These are phyloP conservation scores for Penicillium sp. DNA, from an alignment of 2,329 filamentous ascomycete genomes.

Conservation along the genomic window DNA sequence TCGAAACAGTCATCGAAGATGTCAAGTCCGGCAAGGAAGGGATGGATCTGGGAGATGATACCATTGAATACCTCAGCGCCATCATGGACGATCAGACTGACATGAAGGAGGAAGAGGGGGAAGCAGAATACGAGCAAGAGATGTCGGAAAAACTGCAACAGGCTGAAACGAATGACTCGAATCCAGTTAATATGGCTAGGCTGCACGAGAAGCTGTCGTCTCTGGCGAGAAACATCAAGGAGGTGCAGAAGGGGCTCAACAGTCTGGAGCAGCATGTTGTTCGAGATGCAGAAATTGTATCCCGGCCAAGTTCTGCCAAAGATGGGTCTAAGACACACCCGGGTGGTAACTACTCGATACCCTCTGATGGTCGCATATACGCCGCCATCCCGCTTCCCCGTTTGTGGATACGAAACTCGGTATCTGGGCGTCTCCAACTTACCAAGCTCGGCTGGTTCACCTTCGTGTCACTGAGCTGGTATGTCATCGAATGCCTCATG, in stretches of 20 bases:
- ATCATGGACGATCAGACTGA: constrained; percentile 34
- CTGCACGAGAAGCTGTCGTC: constrained; percentile 39
- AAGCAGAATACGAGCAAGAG: constrained; percentile 31
- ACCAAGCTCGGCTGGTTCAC: constrained; percentile 40
- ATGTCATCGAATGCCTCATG: constrained; percentile 45
- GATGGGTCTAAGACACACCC: constrained; percentile 5
- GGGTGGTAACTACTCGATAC: constrained; percentile 9
- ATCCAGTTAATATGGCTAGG: constrained; percentile 33
- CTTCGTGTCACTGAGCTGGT: constrained; percentile 45
- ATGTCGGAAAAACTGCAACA: constrained; percentile 24
- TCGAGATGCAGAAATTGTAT: constrained; percentile 17
- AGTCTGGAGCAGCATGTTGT: constrained; percentile 37
- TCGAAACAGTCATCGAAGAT: constrained; percentile 41
- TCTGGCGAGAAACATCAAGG: constrained; percentile 38
- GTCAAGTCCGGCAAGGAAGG: constrained; percentile 36
- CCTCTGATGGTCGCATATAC: constrained; percentile 27
- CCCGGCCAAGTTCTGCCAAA: constrained; percentile 15
- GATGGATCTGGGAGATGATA: constrained; percentile 41
- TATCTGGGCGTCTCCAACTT: constrained; percentile 27
- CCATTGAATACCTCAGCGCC: constrained; percentile 43
- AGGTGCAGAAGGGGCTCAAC: constrained; percentile 39
- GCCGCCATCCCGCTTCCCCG: constrained; percentile 33
- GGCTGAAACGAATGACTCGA: constrained; percentile 14
- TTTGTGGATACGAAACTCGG: constrained; percentile 31
- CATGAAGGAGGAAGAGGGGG: constrained; percentile 27